Percentiles rank a stretch among this genome's conserved stretches.
Evolutionary conservation across 768 basidiomycete species (phyloP).

Genomic region (Omphalotus guepiniiformis): DNA sequence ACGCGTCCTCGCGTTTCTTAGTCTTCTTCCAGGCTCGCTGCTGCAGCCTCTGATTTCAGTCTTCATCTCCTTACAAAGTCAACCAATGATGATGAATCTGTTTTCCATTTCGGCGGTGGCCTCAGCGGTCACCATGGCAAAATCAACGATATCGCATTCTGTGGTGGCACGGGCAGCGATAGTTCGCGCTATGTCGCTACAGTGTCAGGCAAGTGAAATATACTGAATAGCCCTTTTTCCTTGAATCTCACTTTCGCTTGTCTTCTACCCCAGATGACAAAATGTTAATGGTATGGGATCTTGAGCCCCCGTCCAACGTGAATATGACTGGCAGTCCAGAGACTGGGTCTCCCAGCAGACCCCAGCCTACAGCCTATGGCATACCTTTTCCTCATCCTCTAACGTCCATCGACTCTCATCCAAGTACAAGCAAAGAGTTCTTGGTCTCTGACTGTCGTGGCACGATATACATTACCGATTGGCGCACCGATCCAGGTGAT

Average conservation of each 20-base stretch:
- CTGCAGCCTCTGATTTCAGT: slow-evolving; percentile 64
- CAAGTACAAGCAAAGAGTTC: slow-evolving; percentile 71
- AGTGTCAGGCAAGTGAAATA: slow-evolving; percentile 56
- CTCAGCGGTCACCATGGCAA: slow-evolving; percentile 77
- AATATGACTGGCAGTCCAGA: slow-evolving; percentile 26
- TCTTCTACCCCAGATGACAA: slow-evolving; percentile 56
- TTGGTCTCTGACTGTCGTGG: slow-evolving; percentile 74
- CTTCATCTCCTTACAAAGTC: slow-evolving; percentile 67
- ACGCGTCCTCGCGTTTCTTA: slow-evolving; percentile 4
- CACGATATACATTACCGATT: slow-evolving; percentile 75
- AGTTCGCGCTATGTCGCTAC: slow-evolving; percentile 73
- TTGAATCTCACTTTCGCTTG: neutral
- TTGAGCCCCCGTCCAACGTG: slow-evolving; percentile 52
- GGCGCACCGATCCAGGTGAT: slow-evolving; percentile 65
- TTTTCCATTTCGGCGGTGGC: slow-evolving; percentile 75
- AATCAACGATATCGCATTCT: slow-evolving; percentile 76
- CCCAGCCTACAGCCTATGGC: slow-evolving; percentile 75
- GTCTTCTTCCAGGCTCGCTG: slow-evolving; percentile 50
- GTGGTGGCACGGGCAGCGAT: slow-evolving; percentile 69
- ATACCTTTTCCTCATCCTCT: slow-evolving; percentile 73
- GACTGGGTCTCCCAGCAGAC: slow-evolving; percentile 32
- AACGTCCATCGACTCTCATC: slow-evolving; percentile 63
- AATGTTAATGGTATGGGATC: slow-evolving; percentile 85
- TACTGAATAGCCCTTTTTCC: neutral
- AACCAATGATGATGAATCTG: slow-evolving; percentile 39